Conservation (phyloP, 495 filamentous ascomycete species). For the Trichodelitschia bisporula region DNA sequence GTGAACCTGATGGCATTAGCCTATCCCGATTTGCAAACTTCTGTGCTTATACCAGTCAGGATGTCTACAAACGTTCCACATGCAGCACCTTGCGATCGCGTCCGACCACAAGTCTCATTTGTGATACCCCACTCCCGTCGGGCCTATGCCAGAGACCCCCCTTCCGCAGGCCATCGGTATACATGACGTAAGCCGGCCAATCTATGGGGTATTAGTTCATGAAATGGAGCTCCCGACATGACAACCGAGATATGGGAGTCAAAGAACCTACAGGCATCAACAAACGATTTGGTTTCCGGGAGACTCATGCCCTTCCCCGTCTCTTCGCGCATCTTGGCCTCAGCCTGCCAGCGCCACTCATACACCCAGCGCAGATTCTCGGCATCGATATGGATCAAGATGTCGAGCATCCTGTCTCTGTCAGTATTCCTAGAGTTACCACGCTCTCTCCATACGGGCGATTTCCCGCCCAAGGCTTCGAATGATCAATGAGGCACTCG, state of each 20-base stretch:
- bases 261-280: slow-evolving; percentile 40
- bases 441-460: slow-evolving; percentile 28
- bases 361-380: slow-evolving; percentile 57
- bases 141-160: slow-evolving; percentile 11
- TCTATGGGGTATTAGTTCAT: slow-evolving; percentile 14
- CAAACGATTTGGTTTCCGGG: slow-evolving; percentile 37
- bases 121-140: too few relatives aligned
- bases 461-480: background rate
- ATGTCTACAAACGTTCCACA: too few relatives aligned
- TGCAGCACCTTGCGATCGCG: slow-evolving; percentile 11
- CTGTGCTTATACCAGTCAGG: too few relatives aligned
- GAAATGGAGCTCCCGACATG: background rate
- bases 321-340: slow-evolving; percentile 34
- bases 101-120: slow-evolving; percentile 14
- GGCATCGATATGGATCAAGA: slow-evolving; percentile 31
- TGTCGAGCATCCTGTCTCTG: slow-evolving; percentile 6
- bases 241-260: too few relatives aligned
- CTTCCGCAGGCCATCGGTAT: slow-evolving; percentile 10
- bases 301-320: slow-evolving; percentile 60
- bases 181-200: slow-evolving; percentile 33
- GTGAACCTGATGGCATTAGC: too few relatives aligned
- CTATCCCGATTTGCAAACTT: too few relatives aligned
- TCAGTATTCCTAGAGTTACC: slow-evolving; percentile 71
- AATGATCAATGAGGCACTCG: background rate
- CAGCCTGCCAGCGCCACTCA: slow-evolving; percentile 67